Conservation (phyloP, 2,329 filamentous ascomycete genomes). For the Apiospora hydei region DNA sequence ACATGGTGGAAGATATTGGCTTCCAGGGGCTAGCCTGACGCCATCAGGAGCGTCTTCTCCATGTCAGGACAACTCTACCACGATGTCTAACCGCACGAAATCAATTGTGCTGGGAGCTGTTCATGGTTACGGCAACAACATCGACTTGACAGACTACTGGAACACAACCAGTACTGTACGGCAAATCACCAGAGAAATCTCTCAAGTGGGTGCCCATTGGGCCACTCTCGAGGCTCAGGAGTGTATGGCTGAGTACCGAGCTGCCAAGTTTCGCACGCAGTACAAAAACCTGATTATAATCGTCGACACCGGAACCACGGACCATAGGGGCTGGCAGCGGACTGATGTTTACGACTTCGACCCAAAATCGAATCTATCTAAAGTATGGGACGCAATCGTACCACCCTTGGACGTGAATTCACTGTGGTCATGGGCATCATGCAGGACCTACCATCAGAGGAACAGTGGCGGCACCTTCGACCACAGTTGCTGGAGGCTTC, state of each 20-base stretch:
- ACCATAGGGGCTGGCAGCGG: conserved; percentile 34
- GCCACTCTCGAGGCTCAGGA: not conserved
- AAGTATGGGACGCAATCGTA: conserved; percentile 32
- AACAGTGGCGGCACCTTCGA: too few relatives aligned
- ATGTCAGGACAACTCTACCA: too few relatives aligned
- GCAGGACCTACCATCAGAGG: too few relatives aligned
- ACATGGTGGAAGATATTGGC: not conserved
- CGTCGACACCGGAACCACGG: not conserved
- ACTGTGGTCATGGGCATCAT: conserved; percentile 31
- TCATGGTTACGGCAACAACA: too few relatives aligned
- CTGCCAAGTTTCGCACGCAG: not conserved
- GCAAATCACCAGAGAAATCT: too few relatives aligned
- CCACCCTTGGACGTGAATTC: conserved; percentile 30
- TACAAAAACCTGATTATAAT: conserved; percentile 18
- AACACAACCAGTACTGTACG: too few relatives aligned
- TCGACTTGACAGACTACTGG: not conserved
- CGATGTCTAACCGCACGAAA: too few relatives aligned
- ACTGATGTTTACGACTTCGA: conserved; percentile 34
- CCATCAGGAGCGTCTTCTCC: not conserved
- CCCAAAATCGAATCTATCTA: conserved; percentile 26
- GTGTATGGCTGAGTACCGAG: conserved; percentile 11
- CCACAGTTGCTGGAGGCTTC: too few relatives aligned
- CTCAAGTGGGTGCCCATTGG: too few relatives aligned
- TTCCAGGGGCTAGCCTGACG: conserved; percentile 18
- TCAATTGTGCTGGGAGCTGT: too few relatives aligned